Conservation (phyloP, 345 rosid species). For the Arabis hirsuta region DNA sequence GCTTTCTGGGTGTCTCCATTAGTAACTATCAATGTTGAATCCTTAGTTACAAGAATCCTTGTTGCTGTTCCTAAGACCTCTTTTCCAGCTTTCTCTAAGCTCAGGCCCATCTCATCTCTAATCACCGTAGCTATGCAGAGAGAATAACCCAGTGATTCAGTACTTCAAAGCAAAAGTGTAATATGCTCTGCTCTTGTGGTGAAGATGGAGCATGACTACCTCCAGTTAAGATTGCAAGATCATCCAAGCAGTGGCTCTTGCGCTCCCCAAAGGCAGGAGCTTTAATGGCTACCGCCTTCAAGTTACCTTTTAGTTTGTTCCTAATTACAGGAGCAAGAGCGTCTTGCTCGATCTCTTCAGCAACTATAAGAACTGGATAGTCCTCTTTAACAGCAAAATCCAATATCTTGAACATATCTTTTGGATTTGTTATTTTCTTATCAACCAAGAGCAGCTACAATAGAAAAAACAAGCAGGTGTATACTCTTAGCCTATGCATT, state of each 20-base stretch:
- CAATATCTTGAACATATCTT: conserved; percentile 84
- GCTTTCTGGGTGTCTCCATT: conserved; percentile 71
- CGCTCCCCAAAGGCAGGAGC: conserved; percentile 92
- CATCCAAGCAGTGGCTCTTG: conserved; percentile 91
- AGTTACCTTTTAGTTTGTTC: conserved; percentile 80
- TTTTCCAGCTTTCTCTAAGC: conserved; percentile 73
- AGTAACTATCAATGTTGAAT: conserved; percentile 81
- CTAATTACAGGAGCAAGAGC: conserved; percentile 84
- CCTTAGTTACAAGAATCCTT: conserved; percentile 71
- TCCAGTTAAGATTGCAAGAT: conserved; percentile 90
- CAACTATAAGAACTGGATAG: conserved; percentile 75
- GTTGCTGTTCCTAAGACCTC: conserved; percentile 78
- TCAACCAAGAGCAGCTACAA: conserved; percentile 90
- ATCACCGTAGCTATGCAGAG: conserved; percentile 70
- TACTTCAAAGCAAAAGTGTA: conserved; percentile 12
- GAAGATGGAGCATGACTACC: conserved; percentile 48
- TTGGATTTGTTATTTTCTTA: conserved; percentile 73
- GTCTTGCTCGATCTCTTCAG: conserved; percentile 75
- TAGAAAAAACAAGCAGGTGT: conserved; percentile 29
- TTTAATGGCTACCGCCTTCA: conserved; percentile 84
- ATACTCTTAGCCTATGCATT: conserved; percentile 43
- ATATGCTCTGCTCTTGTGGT: not conserved
- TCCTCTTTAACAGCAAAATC: conserved; percentile 87
- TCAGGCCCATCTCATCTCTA: conserved; percentile 80
- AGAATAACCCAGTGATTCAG: conserved; percentile 21